Base-by-base conservation (phyloP, 2,329 filamentous ascomycete species). In the Ophiostoma montium region DNA sequence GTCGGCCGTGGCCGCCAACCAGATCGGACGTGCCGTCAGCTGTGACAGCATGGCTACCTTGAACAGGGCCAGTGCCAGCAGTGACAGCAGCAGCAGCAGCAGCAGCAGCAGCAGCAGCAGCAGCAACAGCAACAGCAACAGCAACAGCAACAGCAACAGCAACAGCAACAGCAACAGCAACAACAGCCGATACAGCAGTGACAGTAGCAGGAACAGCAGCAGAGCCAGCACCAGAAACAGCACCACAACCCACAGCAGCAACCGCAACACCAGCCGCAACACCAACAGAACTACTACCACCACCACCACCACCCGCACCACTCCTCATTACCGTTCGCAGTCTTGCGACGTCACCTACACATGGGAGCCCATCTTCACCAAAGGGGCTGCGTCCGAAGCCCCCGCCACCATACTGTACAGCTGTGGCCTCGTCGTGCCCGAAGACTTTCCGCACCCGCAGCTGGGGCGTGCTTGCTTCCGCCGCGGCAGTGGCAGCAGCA, bases 401-500 rank as follows among this genome's bases (percentile, higher is more conserved):
- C 23, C 27, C 4, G 19, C 18, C 11, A 7, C 27, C 12, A n/a
- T n/a, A n/a, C n/a, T n/a, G n/a, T 21, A 18, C 27, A 48, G 48
- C 5, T 52, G 35, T 19, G 21, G 35, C 16, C 18, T 52, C 19
- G n/a, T 31, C 23, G 39, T 42, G 9, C 18, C 35, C 10, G 21
- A 30, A 16, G 27, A 33, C 13, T 16, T 52, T 5, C 33, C 47
- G 1, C 48, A 33, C 1, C 30, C 50, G 5, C 27, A 48, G 2
- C 43, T 36, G 15, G 19, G 32, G 21, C 27, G 30, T n/a, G 15
- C 21, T 35, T 18, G 31, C 9, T 35, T 39, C 13, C 46, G 53
- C 12, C 46, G 51, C 18, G 46, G 48, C 27, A 56, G 54, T 13
- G 53, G 51, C 27, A 51, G 51, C 47, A 56, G 53, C 39, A 49